Percentiles rank a stretch among this genome's conserved stretches.
phyloP scores from a whole-genome alignment of 352 stramenopile species.

The Nannochloropsis limnetica region DNA sequence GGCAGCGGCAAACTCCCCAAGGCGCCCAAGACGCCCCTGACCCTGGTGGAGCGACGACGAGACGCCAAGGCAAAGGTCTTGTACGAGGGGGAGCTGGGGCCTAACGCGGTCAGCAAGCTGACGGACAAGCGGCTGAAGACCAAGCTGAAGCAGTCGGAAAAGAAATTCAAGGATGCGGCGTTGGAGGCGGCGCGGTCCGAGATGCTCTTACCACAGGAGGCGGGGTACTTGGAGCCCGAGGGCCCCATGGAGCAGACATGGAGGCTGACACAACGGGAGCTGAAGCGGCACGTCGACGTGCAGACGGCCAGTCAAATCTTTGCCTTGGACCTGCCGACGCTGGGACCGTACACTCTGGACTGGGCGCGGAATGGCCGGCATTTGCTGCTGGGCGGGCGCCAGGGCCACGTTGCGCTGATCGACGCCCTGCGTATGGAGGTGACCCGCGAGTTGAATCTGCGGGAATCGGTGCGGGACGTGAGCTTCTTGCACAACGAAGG shows the following conservation, averaged over 20 bases:
- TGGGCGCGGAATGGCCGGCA: slow-evolving; percentile 91
- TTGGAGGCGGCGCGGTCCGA: slow-evolving; percentile 74
- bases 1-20: neutral
- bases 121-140: slow-evolving; percentile 76
- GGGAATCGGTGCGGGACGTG: slow-evolving; percentile 84
- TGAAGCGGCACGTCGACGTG: slow-evolving; percentile 72
- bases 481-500: slow-evolving; percentile 94
- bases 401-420: slow-evolving; percentile 87
- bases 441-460: slow-evolving; percentile 64
- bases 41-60: neutral
- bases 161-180: slow-evolving; percentile 72
- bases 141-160: slow-evolving; percentile 60
- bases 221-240: slow-evolving; percentile 79
- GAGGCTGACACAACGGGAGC: slow-evolving; percentile 81
- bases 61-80: slow-evolving; percentile 15
- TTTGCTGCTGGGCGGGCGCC: slow-evolving; percentile 78
- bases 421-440: slow-evolving; percentile 74
- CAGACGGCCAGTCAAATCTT: slow-evolving; percentile 90
- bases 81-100: slow-evolving; percentile 38
- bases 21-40: neutral
- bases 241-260: slow-evolving; percentile 85
- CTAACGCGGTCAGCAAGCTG: slow-evolving; percentile 51
- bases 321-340: slow-evolving; percentile 77
- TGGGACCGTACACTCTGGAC: slow-evolving; percentile 79
- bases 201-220: slow-evolving; percentile 73